Evolutionary conservation across 352 stramenopile genomes (phyloP).

Genomic region (Globisporangium viniferum): DNA sequence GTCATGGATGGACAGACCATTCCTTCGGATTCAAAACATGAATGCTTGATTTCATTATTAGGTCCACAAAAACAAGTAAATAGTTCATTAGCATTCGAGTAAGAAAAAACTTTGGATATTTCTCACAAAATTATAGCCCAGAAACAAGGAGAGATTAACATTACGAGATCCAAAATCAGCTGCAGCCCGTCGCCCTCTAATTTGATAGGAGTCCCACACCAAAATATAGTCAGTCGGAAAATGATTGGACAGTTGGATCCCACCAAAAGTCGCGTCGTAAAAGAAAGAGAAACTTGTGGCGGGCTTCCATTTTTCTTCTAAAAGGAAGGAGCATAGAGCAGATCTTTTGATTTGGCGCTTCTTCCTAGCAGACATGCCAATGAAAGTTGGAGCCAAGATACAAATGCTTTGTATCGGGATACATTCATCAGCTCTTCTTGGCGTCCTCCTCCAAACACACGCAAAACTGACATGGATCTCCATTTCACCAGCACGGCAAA

Average conservation of each 20-base stretch:
- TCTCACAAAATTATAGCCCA: no score
- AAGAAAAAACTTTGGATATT: no score
- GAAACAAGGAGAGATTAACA: background rate
- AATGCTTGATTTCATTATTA: no score
- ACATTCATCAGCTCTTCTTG: background rate
- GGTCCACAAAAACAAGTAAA: no score
- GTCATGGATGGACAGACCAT: no score
- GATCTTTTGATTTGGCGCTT: background rate
- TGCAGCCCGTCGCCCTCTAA: background rate
- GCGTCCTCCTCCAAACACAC: background rate
- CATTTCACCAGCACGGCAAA: background rate
- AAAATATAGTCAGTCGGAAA: slow-evolving; percentile 1
- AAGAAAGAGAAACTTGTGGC: background rate
- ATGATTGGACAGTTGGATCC: background rate
- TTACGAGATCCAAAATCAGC: background rate
- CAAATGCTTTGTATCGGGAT: background rate
- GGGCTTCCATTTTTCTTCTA: background rate
- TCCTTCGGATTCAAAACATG: no score
- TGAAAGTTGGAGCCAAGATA: background rate
- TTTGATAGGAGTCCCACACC: background rate
- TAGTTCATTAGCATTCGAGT: no score
- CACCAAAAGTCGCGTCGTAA: background rate
- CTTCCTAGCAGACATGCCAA: background rate
- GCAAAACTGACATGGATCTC: background rate
- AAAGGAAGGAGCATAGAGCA: background rate